Conservation (phyloP, 2,329 filamentous ascomycete species). For the Penicillium sp. region DNA sequence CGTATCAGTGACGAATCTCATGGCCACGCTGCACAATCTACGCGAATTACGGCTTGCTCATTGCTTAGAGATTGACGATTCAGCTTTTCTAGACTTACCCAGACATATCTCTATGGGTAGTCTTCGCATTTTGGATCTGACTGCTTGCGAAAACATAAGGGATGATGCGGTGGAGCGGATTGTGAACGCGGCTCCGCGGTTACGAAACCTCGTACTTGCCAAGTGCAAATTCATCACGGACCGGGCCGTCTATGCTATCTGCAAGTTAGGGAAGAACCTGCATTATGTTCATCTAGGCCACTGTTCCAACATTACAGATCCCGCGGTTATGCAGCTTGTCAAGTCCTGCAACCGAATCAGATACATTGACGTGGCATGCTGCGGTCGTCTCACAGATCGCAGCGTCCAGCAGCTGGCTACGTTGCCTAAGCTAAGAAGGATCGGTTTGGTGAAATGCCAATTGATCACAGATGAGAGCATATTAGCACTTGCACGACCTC, state of each 20-base stretch:
- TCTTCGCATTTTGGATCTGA: slow-evolving; percentile 90
- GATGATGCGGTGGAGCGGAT: slow-evolving; percentile 90
- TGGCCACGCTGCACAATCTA: slow-evolving; percentile 79
- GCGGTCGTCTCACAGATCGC: slow-evolving; percentile 81
- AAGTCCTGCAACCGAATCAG: slow-evolving; percentile 88
- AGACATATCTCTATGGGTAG: slow-evolving; percentile 75
- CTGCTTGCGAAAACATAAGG: slow-evolving; percentile 81
- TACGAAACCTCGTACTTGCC: slow-evolving; percentile 90
- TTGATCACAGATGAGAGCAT: slow-evolving; percentile 91
- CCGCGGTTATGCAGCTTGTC: slow-evolving; percentile 82
- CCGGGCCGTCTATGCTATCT: slow-evolving; percentile 82
- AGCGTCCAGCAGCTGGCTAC: slow-evolving; percentile 84
- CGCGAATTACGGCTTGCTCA: slow-evolving; percentile 86
- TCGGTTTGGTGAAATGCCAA: slow-evolving; percentile 92
- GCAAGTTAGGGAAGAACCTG: slow-evolving; percentile 88
- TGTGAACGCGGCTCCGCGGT: slow-evolving; percentile 79
- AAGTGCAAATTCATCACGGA: slow-evolving; percentile 96
- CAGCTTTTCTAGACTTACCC: slow-evolving; percentile 83
- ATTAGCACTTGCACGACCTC: slow-evolving; percentile 74
- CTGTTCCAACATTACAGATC: slow-evolving; percentile 88
- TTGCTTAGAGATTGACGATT: slow-evolving; percentile 82
- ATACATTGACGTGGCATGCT: slow-evolving; percentile 98
- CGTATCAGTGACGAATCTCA: slow-evolving; percentile 77
- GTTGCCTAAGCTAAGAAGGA: slow-evolving; percentile 90
- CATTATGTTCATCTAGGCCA: slow-evolving; percentile 97